phyloP scores from a whole-genome alignment of 2,329 filamentous ascomycete genomes.

The Aspergillus sp. region DNA sequence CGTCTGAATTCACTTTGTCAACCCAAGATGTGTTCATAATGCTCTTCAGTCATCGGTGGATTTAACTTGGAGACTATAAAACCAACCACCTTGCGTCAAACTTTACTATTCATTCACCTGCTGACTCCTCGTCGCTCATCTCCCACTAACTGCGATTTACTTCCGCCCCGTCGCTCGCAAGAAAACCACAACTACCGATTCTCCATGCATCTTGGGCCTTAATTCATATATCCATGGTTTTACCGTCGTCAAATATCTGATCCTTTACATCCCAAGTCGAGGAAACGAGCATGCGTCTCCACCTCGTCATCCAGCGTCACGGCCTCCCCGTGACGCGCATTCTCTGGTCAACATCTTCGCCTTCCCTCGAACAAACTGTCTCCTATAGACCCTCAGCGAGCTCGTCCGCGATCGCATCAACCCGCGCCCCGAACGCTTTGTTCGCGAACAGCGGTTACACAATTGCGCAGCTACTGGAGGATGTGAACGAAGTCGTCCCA shows the following conservation, averaged over 20 bases:
- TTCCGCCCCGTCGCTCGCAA: background rate
- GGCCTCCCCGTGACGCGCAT: slow-evolving; percentile 65
- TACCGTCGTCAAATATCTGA: background rate
- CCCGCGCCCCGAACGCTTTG: slow-evolving; percentile 28
- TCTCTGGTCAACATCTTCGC: slow-evolving; percentile 56
- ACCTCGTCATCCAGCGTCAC: slow-evolving; percentile 65
- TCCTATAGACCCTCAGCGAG: slow-evolving; percentile 17
- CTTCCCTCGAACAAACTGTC: slow-evolving; percentile 26
- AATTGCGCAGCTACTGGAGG: slow-evolving; percentile 66
- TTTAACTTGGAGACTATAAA: too few species aligned
- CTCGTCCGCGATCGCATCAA: slow-evolving; percentile 28
- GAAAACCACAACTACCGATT: background rate
- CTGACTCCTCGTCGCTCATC: background rate
- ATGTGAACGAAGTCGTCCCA: slow-evolving; percentile 72
- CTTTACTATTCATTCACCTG: too few species aligned
- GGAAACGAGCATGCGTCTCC: slow-evolving; percentile 56
- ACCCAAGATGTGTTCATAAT: background rate
- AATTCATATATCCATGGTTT: background rate
- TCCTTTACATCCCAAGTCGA: too few species aligned
- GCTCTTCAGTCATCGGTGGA: background rate
- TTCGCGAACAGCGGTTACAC: slow-evolving; percentile 53
- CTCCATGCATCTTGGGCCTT: background rate
- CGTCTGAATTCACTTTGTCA: background rate
- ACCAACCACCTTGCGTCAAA: too few species aligned
- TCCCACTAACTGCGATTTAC: background rate